Evolutionary conservation across 257 asterid species (phyloP).

Genomic region (Solanum chiquidenum): DNA sequence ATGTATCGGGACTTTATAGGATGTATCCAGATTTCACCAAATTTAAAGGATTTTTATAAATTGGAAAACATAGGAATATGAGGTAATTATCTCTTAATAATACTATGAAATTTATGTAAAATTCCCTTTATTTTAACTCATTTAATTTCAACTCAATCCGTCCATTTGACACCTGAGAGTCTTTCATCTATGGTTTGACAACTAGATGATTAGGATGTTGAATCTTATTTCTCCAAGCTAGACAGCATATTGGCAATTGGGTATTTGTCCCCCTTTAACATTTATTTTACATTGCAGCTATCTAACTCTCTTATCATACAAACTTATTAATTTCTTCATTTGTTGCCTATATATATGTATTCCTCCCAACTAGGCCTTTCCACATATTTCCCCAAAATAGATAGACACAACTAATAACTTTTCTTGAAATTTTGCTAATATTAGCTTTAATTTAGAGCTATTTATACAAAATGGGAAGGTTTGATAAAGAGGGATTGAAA

Average conservation of each 20-base stretch:
- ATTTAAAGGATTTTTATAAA: too few relatives aligned
- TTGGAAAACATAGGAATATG: too few relatives aligned
- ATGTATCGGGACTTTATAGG: too few relatives aligned
- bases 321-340: neutral
- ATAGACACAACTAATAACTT: neutral
- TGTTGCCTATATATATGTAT: neutral
- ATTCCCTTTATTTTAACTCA: neutral
- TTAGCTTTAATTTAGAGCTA: neutral
- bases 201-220: neutral
- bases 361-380: neutral
- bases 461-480: slow-evolving; percentile 4
- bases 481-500: slow-evolving; percentile 15
- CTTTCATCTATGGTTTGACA: neutral
- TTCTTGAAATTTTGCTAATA: neutral
- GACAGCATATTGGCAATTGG: neutral
- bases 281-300: neutral
- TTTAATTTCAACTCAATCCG: neutral
- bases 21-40: too few relatives aligned
- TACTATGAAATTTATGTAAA: neutral
- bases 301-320: neutral
- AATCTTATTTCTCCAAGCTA: neutral
- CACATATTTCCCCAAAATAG: neutral
- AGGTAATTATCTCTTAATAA: neutral
- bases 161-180: neutral
- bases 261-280: neutral